These are phyloP conservation scores for Pisolithus tinctorius DNA, from an alignment of 768 basidiomycete genomes.

Conservation along the genomic window DNA sequence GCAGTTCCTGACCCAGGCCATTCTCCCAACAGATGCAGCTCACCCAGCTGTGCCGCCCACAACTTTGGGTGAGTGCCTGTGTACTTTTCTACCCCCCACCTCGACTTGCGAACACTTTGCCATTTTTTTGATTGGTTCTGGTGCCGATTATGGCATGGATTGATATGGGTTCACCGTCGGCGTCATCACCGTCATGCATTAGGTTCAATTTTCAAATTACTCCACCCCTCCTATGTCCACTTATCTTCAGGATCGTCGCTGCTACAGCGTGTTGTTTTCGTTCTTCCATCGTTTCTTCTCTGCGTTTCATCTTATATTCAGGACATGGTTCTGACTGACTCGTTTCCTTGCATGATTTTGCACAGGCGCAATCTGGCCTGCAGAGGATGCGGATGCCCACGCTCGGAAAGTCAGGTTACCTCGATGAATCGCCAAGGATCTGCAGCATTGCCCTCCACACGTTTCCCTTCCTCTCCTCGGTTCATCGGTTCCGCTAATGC, in stretches of 20 bases:
- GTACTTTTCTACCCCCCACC: slow-evolving; percentile 7
- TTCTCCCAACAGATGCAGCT: slow-evolving; percentile 47
- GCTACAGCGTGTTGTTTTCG: background rate
- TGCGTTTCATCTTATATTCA: slow-evolving; percentile 6
- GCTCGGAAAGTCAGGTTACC: slow-evolving; percentile 31
- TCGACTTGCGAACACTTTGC: background rate
- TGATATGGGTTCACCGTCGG: background rate
- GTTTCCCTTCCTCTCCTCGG: slow-evolving; percentile 20
- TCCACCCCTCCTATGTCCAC: slow-evolving; percentile 22
- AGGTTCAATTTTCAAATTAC: slow-evolving; percentile 19
- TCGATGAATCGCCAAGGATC: slow-evolving; percentile 25
- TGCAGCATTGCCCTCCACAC: slow-evolving; percentile 15
- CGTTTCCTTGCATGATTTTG: slow-evolving; percentile 43
- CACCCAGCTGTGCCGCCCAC: slow-evolving; percentile 67
- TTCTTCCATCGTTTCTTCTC: slow-evolving; percentile 2
- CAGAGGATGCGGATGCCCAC: slow-evolving; percentile 69
- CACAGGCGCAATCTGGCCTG: slow-evolving; percentile 70
- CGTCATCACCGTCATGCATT: slow-evolving; percentile 12
- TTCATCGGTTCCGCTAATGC: slow-evolving; percentile 14
- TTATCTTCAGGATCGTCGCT: background rate
- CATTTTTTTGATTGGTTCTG: background rate
- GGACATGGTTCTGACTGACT: slow-evolving; percentile 38
- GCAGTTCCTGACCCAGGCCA: slow-evolving; percentile 7
- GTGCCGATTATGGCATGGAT: background rate
- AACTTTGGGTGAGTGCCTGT: slow-evolving; percentile 69